phyloP scores from a whole-genome alignment of 805 yeast genomes.

The Candida jianshihensis region DNA sequence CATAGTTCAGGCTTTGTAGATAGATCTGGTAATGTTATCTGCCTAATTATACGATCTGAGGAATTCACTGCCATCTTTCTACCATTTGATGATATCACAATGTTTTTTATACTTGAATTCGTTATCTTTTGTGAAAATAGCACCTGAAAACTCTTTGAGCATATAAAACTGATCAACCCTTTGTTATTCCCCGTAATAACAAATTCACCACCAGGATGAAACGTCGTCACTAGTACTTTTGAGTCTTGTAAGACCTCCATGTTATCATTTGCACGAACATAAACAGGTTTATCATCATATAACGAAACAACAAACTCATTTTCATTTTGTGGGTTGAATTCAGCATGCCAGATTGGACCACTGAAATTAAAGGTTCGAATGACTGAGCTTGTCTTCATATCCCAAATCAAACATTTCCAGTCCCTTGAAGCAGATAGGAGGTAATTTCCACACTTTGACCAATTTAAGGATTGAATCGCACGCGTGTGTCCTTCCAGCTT shows the following conservation, averaged over 20 bases:
- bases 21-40: conserved; percentile 39
- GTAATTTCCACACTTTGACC: conserved; percentile 71
- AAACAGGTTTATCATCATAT: conserved; percentile 53
- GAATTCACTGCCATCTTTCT: conserved; percentile 63
- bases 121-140: conserved; percentile 52
- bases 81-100: conserved; percentile 52
- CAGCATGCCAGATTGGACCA: conserved; percentile 69
- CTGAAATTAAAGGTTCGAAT: conserved; percentile 45
- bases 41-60: conserved; percentile 72
- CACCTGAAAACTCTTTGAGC: conserved; percentile 21
- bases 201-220: conserved; percentile 46
- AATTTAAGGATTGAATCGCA: conserved; percentile 63
- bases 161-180: conserved; percentile 61
- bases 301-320: conserved; percentile 54
- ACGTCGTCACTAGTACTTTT: conserved; percentile 27
- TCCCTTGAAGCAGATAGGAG: conserved; percentile 70
- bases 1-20: conserved; percentile 18
- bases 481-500: conserved; percentile 60
- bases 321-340: conserved; percentile 42
- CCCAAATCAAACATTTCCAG: conserved; percentile 82
- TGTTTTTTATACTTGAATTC: conserved; percentile 62
- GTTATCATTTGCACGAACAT: conserved; percentile 33
- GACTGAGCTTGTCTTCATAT: conserved; percentile 39
- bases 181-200: conserved; percentile 73
- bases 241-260: conserved; percentile 16